Percentiles rank a stretch among this genome's conserved stretches.
Evolutionary conservation across 768 basidiomycete species (phyloP).

Genomic region (Boletus bicolor): DNA sequence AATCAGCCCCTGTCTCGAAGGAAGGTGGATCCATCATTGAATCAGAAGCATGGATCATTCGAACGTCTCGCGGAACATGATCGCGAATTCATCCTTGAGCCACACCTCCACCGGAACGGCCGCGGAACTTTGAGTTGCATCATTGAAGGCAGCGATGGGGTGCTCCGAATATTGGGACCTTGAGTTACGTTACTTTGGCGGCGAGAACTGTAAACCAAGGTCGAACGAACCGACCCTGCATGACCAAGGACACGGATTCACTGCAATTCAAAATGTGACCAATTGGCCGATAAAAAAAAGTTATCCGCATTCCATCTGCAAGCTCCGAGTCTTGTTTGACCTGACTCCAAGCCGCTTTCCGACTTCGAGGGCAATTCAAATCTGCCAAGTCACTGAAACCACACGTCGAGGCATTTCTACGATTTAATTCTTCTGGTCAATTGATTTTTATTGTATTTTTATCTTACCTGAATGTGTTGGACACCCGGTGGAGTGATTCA

Average conservation of each 20-base stretch:
- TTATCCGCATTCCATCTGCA: background rate
- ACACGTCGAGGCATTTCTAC: background rate
- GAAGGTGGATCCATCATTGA: background rate
- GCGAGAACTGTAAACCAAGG: background rate
- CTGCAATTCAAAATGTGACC: too few relatives aligned
- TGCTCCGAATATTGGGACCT: too few relatives aligned
- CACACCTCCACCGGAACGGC: background rate
- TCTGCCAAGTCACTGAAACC: background rate
- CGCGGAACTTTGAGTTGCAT: background rate
- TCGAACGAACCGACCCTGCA: background rate
- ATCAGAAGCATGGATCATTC: background rate
- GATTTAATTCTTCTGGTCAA: background rate
- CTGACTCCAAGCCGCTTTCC: background rate
- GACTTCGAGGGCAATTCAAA: too few relatives aligned
- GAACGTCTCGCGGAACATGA: conserved; percentile 1
- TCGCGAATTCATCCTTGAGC: background rate
- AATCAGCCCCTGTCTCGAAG: conserved; percentile 4
- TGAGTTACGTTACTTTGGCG: background rate
- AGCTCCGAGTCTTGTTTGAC: background rate
- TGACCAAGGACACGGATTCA: background rate
- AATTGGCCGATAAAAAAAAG: too few relatives aligned
- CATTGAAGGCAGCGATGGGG: background rate
- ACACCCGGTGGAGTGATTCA: too few relatives aligned
- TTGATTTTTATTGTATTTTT: background rate
- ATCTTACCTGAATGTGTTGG: background rate